Conservation (phyloP, 2,329 filamentous ascomycete species). For the Alternaria sp. region DNA sequence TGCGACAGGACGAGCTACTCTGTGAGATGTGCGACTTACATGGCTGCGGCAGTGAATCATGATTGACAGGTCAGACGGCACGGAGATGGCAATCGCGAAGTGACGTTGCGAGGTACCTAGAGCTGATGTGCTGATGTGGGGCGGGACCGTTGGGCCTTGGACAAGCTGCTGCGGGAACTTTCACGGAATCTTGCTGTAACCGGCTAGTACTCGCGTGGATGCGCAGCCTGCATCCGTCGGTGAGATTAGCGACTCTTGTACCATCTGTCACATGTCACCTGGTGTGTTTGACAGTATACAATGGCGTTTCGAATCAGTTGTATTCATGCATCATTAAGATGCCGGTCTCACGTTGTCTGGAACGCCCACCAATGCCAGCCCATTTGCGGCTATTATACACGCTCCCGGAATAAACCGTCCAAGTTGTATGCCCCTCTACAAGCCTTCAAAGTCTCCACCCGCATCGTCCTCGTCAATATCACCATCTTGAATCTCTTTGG, state of each 20-base stretch:
- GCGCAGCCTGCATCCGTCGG: conserved; percentile 25
- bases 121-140: conserved; percentile 21
- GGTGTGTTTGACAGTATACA: not conserved
- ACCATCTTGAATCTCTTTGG: conserved; percentile 98
- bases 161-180: conserved; percentile 36
- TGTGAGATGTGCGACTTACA: conserved; percentile 30
- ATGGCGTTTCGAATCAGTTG: conserved; percentile 17
- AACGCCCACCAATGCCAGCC: conserved; percentile 36
- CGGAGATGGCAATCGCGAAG: conserved; percentile 8
- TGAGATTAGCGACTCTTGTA: conserved; percentile 13
- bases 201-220: conserved; percentile 31
- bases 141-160: conserved; percentile 19
- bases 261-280: conserved; percentile 12
- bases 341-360: conserved; percentile 19
- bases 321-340: conserved; percentile 39
- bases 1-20: not conserved
- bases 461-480: conserved; percentile 97
- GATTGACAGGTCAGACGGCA: conserved; percentile 22
- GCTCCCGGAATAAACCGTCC: conserved; percentile 11
- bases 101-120: conserved; percentile 18
- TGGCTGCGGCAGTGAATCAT: conserved; percentile 36
- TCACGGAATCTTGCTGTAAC: conserved; percentile 37
- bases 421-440: conserved; percentile 63
- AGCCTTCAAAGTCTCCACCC: conserved; percentile 93
- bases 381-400: conserved; percentile 34